phyloP scores from a whole-genome alignment of 2,329 filamentous ascomycete species.

The Metarhizium anisopliae region DNA sequence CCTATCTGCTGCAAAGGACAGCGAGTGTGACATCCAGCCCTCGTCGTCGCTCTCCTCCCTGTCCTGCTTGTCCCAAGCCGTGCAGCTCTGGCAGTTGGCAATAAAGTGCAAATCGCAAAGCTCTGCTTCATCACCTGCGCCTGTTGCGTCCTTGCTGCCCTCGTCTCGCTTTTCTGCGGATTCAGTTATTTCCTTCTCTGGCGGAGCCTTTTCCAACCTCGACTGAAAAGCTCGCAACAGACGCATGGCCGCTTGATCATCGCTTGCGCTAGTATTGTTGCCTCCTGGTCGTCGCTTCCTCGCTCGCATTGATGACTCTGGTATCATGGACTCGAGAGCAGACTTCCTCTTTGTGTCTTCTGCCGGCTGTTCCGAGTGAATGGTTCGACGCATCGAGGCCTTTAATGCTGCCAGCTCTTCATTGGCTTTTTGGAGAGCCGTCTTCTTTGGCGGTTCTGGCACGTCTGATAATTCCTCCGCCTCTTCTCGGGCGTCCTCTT shows the following conservation, averaged over 20 bases:
- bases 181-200: slow-evolving; percentile 30
- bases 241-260: slow-evolving; percentile 57
- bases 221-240: slow-evolving; percentile 72
- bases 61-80: slow-evolving; percentile 65
- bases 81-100: slow-evolving; percentile 86
- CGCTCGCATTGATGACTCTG: slow-evolving; percentile 58
- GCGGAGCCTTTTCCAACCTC: slow-evolving; percentile 53
- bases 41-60: slow-evolving; percentile 51
- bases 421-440: slow-evolving; percentile 60
- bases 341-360: slow-evolving; percentile 52
- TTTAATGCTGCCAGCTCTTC: slow-evolving; percentile 75
- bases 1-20: slow-evolving; percentile 83
- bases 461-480: slow-evolving; percentile 15
- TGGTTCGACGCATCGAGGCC: slow-evolving; percentile 67
- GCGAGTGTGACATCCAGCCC: slow-evolving; percentile 77
- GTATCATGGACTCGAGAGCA: slow-evolving; percentile 65
- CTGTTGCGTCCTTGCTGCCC: slow-evolving; percentile 13
- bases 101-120: slow-evolving; percentile 96
- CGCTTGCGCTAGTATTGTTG: slow-evolving; percentile 38
- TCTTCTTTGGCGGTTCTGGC: slow-evolving; percentile 29
- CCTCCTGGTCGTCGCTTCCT: slow-evolving; percentile 59
- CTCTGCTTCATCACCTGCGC: slow-evolving; percentile 55
- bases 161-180: slow-evolving; percentile 27
- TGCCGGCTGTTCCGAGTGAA: slow-evolving; percentile 35
- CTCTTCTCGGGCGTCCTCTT: slow-evolving; percentile 5